Evolutionary conservation across 139 green algal species (phyloP), one percentile per base, ranked within the genome.

Genomic region (Tetradesmus obliquus): DNA sequence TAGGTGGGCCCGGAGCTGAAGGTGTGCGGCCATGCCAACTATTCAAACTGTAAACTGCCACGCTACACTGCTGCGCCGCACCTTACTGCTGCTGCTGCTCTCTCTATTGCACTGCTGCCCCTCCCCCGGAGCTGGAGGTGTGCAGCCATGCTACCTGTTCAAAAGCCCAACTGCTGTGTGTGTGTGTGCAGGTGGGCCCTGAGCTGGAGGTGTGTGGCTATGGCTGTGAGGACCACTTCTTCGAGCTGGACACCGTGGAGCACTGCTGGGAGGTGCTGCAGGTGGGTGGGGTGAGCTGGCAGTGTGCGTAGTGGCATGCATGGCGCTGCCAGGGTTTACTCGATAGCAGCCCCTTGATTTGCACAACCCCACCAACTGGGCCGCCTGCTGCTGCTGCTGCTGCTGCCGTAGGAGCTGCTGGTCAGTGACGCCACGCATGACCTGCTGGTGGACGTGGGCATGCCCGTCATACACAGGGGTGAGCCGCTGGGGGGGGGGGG

Each of bases 201-300:
- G 98, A 99, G 94, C 94, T 99, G 80, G 98, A 99, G 92, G 88
- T 99, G 0, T 94, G 96, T 9, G 98, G 98, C 9, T 99, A 99
- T 89, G 98, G 98, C n/a, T 99, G 98, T 91, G 98, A 99, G 93
- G 98, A 99, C 90, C 98, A 99, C 90, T 99, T 99, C 87, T 92
- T 95, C 87, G 98, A 99, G 94, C 92, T 96, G 62, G 97, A 99
- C 93, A 99, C 97, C 0, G 94, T 98, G 2, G 94, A 95, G 17
- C 97, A 99, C 93, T 97, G 93, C 13, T 99, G 98, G 98, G 98
- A 99, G 90, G 95, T 91, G 17, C 53, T 99, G 71, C 89, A 91
- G 91, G 95, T 96, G 90, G 90, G 93, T 66, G 13, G 45, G 24
- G 12, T 45, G 32, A 45, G 32, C 10, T 83, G 45, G 76, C 55